phyloP scores from a whole-genome alignment of 2,329 filamentous ascomycete genomes.

The Celoporthe dispersa region DNA sequence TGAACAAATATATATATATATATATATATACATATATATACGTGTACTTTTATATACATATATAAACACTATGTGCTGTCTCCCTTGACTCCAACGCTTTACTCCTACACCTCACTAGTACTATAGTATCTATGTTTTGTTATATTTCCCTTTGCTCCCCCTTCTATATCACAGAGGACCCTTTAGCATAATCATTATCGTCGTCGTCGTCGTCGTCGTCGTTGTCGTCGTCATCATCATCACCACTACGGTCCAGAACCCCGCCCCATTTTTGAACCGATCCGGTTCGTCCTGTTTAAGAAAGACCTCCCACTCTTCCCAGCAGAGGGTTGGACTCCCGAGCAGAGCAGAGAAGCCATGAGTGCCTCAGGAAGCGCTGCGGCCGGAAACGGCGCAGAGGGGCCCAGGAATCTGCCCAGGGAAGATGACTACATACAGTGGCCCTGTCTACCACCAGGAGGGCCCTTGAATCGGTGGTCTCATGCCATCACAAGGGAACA shows the following conservation, averaged over 20 bases:
- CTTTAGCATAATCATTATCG: no score
- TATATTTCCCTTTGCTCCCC: no score
- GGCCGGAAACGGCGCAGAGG: conserved; percentile 1
- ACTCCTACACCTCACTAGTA: no score
- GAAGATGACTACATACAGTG: conserved; percentile 61
- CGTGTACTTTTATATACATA: background rate
- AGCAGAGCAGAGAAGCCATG: background rate
- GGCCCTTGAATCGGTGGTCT: conserved; percentile 81
- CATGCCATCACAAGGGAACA: conserved; percentile 79
- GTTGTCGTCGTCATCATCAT: no score
- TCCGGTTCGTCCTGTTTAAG: background rate
- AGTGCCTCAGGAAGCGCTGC: background rate
- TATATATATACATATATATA: background rate
- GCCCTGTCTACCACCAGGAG: conserved; percentile 54
- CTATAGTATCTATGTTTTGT: no score
- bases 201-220: no score
- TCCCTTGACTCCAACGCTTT: no score
- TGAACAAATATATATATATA: background rate
- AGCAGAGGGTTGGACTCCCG: background rate
- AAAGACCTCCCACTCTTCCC: background rate
- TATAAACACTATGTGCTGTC: background rate
- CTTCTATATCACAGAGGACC: no score
- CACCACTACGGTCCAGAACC: background rate
- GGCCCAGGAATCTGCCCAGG: conserved; percentile 43
- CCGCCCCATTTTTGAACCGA: background rate